Evolutionary conservation across 441 rosid species (phyloP).

Genomic region (Croton laevigatus): DNA sequence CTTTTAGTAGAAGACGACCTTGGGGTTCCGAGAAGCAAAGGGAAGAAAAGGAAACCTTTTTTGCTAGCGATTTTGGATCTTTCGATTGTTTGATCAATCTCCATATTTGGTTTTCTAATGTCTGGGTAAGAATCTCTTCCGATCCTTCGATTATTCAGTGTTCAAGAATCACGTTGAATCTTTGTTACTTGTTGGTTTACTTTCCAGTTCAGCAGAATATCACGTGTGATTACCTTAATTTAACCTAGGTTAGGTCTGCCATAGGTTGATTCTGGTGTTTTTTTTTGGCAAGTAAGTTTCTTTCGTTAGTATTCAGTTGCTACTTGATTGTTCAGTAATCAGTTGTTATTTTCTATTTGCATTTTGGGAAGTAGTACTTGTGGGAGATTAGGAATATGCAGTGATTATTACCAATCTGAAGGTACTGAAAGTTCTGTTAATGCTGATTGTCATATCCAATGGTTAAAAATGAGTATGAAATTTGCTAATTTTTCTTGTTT

Average conservation of each 20-base stretch:
- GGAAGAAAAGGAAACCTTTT: background rate
- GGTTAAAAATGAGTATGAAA: background rate
- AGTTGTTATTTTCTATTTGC: background rate
- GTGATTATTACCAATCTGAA: background rate
- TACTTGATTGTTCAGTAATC: background rate
- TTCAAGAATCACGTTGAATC: background rate
- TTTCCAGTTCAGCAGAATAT: background rate
- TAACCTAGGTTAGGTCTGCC: background rate
- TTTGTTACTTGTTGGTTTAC: background rate
- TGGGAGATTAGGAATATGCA: background rate
- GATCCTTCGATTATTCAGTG: background rate
- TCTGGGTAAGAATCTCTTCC: slow-evolving; percentile 43
- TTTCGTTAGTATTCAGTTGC: background rate
- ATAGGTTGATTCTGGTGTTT: background rate
- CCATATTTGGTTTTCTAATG: slow-evolving; percentile 34
- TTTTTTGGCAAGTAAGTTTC: background rate
- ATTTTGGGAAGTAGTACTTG: background rate
- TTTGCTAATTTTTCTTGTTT: background rate
- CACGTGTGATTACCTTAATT: slow-evolving; percentile 7
- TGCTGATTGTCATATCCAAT: background rate
- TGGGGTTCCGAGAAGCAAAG: background rate
- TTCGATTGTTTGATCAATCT: slow-evolving; percentile 18
- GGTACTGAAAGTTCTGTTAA: background rate
- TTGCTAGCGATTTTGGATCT: slow-evolving; percentile 1
- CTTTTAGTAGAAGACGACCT: background rate